Evolutionary conservation across 2,329 filamentous ascomycete genomes (phyloP), one percentile per base, ranked within the genome.

Genomic region (Chrysosporium keratinophilum): DNA sequence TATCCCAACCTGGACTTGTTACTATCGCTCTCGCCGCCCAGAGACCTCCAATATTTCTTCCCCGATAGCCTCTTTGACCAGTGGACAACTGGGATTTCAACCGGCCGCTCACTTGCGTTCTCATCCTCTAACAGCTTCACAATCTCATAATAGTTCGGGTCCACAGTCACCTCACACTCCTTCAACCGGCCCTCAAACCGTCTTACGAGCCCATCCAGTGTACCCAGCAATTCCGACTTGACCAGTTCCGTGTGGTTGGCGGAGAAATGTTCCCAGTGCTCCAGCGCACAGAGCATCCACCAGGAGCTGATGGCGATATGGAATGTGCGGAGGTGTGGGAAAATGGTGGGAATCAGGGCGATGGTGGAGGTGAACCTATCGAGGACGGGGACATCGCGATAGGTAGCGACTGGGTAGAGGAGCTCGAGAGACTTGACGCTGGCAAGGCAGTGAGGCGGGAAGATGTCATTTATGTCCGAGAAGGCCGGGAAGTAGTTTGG

Each of bases 251-350:
- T 46, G 20, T 52, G 50, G 34, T 46, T 17, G 3, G 50, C 10
- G 9, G 50, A 40, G 31, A 46, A 46, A 31, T 19, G 15, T 23
- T 52, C 50, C 50, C 50, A 52, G 19, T 46, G 41, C 15, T 52
- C 50, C 17, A 52, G 34, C 7, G 50, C 50, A 14, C 50, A 52
- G 17, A 52, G 50, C 42, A 52, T 46, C 50, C 50, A 52, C 50
- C 50, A 52, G 14, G 50, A 52, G 19, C 50, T 52, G 20, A 52
- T 52, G 20, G 50, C 41, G 14, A 52, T 46, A 15, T 52, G 43
- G 17, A 52, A 52, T 33, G 42, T 46, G 14, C 34, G 50, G 1
- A 52, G 19, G 17, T 33, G 41, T 1, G 50, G 50, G n/a, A 52
- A 52, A 10, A 52, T 52, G 20, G 43, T 40, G 7, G 50, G 50